Percentiles rank a stretch among this genome's conserved stretches.
Conservation (phyloP, 116 monocot species). For the Posidonia oceanica region DNA sequence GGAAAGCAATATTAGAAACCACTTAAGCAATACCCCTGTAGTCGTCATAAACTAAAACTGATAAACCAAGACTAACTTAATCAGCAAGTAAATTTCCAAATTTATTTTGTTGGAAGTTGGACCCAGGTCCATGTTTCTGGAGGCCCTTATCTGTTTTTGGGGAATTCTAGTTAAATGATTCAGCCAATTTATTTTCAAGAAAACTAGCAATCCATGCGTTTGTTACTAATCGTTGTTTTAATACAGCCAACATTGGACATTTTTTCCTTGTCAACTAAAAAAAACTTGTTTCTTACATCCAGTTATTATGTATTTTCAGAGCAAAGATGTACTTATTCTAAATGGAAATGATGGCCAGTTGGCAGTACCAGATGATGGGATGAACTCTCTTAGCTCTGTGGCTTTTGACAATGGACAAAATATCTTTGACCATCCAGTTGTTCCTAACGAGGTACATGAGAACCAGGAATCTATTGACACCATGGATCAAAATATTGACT, state of each 20-base stretch:
- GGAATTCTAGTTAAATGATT: background rate
- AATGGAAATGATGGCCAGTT: conserved; percentile 1
- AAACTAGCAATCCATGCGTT: background rate
- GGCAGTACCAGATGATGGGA: background rate
- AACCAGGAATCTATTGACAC: background rate
- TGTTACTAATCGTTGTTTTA: background rate
- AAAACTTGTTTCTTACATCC: background rate
- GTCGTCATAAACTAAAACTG: no score
- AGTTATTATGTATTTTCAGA: background rate
- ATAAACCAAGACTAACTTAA: no score
- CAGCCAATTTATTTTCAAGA: background rate
- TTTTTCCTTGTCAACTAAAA: background rate
- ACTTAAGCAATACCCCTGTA: no score
- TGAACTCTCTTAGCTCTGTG: background rate
- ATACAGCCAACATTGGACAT: background rate
- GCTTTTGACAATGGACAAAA: background rate
- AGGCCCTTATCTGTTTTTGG: background rate
- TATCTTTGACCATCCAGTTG: conserved; percentile 1
- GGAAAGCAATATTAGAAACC: no score
- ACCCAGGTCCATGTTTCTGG: background rate
- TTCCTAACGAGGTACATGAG: background rate
- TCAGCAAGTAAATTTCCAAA: no score
- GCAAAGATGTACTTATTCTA: conserved; percentile 3
- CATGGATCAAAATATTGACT: background rate
- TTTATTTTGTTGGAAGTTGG: background rate